These are phyloP conservation scores for Pachysandra terminalis DNA, from an alignment of 164 flowering plant genomes.

Conservation along the genomic window DNA sequence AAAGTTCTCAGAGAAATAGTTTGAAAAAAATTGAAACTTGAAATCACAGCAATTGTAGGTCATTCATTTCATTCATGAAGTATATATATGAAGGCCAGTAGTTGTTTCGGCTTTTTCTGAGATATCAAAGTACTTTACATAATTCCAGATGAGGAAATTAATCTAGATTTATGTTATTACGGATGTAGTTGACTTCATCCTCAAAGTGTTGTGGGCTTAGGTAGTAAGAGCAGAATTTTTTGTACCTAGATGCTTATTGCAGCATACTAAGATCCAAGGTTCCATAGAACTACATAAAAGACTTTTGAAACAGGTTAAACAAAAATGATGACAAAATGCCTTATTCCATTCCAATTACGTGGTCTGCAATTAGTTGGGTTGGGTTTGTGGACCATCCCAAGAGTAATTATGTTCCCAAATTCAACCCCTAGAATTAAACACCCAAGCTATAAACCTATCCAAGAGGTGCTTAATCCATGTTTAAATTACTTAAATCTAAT, in stretches of 20 bases:
- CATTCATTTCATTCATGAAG: too few relatives aligned
- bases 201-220: neutral
- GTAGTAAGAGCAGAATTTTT: neutral
- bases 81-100: too few relatives aligned
- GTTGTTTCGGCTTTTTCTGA: too few relatives aligned
- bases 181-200: neutral
- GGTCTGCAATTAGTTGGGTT: neutral
- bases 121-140: neutral
- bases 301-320: neutral
- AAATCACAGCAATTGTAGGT: neutral
- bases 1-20: too few relatives aligned
- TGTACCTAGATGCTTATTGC: neutral
- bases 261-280: neutral
- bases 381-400: neutral
- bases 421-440: neutral
- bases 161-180: neutral
- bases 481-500: too few relatives aligned
- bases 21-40: neutral
- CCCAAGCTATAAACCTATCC: too few relatives aligned
- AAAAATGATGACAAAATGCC: neutral
- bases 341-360: neutral
- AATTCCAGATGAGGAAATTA: neutral
- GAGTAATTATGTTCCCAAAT: neutral
- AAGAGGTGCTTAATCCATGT: too few relatives aligned
- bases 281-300: neutral